Evolutionary conservation across 225 moss, liverwort and hornwort genomes (phyloP), one percentile per base, ranked within the genome.

Genomic region (Physcomitrellopsis africana): DNA sequence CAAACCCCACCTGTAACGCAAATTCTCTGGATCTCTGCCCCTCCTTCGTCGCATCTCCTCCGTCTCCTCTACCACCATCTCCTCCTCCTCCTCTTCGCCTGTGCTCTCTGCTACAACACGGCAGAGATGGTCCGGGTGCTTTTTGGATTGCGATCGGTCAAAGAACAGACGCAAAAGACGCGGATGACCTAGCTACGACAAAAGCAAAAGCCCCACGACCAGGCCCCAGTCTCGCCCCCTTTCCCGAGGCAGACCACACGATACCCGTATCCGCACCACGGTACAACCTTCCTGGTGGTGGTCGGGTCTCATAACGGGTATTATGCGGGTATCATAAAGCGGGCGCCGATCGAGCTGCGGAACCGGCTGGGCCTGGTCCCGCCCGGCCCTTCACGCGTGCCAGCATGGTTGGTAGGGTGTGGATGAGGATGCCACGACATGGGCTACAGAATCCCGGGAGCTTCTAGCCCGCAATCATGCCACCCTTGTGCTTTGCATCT

Each of bases 101-200:
- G 32, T 37, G 32, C 32, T 37, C 32, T 37, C 32, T 37, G 32
- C 32, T 4, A 5, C 32, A 37, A 7, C 32, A 37, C 32, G 32
- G 32, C 32, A 37, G 32, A 37, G 19, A 8, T 20, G 55, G 55
- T 55, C 55, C 17, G 1, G 49, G 61, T 67, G 73, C 73, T 62
- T 79, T 79, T 55, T 69, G 80, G 69, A 75, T 75, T 63, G 41
- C 47, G 16, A 57, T 70, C 42, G 75, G 80, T 80, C 80, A 80
- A 80, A 80, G 75, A 70, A 69, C 80, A 51, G 80, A 51, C 70
- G 75, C 75, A 23, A 75, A 75, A 69, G 70, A 65, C 70, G 70
- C 75, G 80, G 32, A 80, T 70, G 80, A 80, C 80, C 68, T 22
- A 73, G 74, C 69, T 37, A 55, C 32, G 8, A 41, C 32, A 37